phyloP scores from a whole-genome alignment of 2,329 filamentous ascomycete genomes.

The Stagonosporopsis rhizophila region DNA sequence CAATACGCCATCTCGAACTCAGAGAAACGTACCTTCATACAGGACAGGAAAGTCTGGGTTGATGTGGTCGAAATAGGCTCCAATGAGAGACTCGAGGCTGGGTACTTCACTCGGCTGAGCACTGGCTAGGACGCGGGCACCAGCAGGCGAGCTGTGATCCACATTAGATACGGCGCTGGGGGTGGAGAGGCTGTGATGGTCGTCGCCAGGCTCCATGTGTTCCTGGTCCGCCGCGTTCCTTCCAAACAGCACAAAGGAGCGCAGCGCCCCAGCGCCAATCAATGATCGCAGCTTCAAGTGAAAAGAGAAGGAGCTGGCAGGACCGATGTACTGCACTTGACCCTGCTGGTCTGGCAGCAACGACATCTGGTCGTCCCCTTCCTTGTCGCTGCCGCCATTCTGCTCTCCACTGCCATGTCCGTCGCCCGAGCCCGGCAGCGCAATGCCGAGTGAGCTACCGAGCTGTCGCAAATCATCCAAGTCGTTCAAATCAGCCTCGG shows the following conservation, averaged over 20 bases:
- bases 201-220: conserved; percentile 26
- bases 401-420: conserved; percentile 26
- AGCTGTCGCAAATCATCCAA: conserved; percentile 52
- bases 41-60: conserved; percentile 54
- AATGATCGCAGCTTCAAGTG: conserved; percentile 52
- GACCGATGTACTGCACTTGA: conserved; percentile 55
- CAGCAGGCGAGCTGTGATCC: conserved; percentile 33
- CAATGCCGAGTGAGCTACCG: conserved; percentile 50
- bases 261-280: conserved; percentile 42
- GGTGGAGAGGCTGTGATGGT: conserved; percentile 29
- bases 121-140: conserved; percentile 16
- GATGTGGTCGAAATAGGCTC: conserved; percentile 52
- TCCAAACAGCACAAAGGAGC: conserved; percentile 52
- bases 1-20: not conserved
- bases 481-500: conserved; percentile 53
- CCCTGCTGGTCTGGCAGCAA: conserved; percentile 54
- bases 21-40: conserved; percentile 42
- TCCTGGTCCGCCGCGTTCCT: conserved; percentile 48
- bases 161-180: conserved; percentile 29
- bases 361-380: conserved; percentile 46
- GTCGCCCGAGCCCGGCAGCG: conserved; percentile 42
- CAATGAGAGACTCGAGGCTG: conserved; percentile 47
- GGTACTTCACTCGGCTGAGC: conserved; percentile 20
- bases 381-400: conserved; percentile 27
- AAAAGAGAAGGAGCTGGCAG: conserved; percentile 53